Evolutionary conservation across 2,329 filamentous ascomycete species (phyloP).

Genomic region (Apiospora marii): DNA sequence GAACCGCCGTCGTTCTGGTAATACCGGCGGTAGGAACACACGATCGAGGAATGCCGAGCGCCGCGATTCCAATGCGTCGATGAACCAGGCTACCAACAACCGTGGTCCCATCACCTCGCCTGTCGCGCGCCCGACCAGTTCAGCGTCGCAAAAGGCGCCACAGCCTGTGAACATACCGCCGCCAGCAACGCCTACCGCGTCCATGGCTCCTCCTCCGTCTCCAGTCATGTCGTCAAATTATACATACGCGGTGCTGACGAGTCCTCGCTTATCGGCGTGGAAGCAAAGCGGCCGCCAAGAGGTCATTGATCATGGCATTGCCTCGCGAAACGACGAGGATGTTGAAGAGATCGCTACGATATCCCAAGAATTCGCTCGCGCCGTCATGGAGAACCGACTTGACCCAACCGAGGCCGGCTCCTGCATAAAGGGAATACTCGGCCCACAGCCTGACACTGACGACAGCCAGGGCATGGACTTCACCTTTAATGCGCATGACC

Average conservation of each 20-base stretch:
- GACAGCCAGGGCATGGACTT: conserved; percentile 54
- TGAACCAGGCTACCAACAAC: conserved; percentile 4
- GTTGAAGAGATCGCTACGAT: conserved; percentile 72
- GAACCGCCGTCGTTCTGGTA: conserved; percentile 48
- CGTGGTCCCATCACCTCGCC: conserved; percentile 44
- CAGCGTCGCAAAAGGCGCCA: conserved; percentile 45
- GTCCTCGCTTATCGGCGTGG: conserved; percentile 75
- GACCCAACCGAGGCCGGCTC: conserved; percentile 73
- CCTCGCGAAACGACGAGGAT: conserved; percentile 73
- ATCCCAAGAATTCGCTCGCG: conserved; percentile 85
- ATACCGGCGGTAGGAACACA: conserved; percentile 52
- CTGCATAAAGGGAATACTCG: conserved; percentile 77
- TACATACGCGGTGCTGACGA: conserved; percentile 79
- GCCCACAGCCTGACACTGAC: conserved; percentile 58
- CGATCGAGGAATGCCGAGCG: conserved; percentile 55
- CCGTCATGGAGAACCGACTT: conserved; percentile 74
- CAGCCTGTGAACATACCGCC: conserved; percentile 36
- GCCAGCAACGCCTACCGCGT: conserved; percentile 36
- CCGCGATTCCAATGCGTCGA: conserved; percentile 54
- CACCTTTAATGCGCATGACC: conserved; percentile 67
- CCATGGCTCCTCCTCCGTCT: conserved; percentile 38
- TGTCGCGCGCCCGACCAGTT: conserved; percentile 46
- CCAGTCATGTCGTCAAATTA: conserved; percentile 57
- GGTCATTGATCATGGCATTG: conserved; percentile 69
- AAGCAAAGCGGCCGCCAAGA: conserved; percentile 69